Conservation (phyloP, 495 filamentous ascomycete genomes). For the Annulohypoxylon stygium region DNA sequence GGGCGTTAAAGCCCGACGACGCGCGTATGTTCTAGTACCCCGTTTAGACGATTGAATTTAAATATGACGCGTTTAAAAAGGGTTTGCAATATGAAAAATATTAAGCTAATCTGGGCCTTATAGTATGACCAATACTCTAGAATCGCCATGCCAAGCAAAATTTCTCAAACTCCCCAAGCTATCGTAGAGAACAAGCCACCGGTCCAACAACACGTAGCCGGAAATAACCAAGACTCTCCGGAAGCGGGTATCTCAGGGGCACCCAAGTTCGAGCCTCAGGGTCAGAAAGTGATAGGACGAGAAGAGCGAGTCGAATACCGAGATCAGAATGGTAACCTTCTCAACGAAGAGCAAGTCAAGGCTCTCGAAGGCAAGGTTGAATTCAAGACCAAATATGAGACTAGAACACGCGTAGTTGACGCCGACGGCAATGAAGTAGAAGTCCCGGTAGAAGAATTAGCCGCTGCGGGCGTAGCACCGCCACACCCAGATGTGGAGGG, state of each 20-base stretch:
- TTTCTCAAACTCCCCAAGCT: conserved; percentile 52
- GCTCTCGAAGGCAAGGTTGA: conserved; percentile 90
- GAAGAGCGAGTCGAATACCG: conserved; percentile 95
- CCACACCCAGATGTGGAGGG: conserved; percentile 89
- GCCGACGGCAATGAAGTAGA: conserved; percentile 76
- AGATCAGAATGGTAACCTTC: conserved; percentile 91
- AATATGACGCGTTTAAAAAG: conserved; percentile 17
- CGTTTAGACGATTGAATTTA: conserved; percentile 21
- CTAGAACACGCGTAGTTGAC: conserved; percentile 86
- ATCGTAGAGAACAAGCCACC: conserved; percentile 44
- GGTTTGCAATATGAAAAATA: conserved; percentile 12
- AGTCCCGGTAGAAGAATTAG: conserved; percentile 53
- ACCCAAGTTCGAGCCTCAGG: conserved; percentile 55
- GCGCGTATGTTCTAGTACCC: conserved; percentile 24
- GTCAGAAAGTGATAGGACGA: conserved; percentile 69
- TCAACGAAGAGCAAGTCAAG: conserved; percentile 85
- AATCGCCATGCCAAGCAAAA: conserved; percentile 48
- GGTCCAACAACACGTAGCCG: conserved; percentile 40
- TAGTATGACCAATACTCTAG: conserved; percentile 61
- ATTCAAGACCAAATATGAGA: conserved; percentile 95
- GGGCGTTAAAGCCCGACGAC: conserved; percentile 41
- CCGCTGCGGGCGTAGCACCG: conserved; percentile 68
- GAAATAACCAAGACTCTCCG: conserved; percentile 39
- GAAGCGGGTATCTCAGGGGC: conserved; percentile 59
- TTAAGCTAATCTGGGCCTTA: conserved; percentile 40